Conservation (phyloP, 305 asterid genomes). For the Withania somnifera region DNA sequence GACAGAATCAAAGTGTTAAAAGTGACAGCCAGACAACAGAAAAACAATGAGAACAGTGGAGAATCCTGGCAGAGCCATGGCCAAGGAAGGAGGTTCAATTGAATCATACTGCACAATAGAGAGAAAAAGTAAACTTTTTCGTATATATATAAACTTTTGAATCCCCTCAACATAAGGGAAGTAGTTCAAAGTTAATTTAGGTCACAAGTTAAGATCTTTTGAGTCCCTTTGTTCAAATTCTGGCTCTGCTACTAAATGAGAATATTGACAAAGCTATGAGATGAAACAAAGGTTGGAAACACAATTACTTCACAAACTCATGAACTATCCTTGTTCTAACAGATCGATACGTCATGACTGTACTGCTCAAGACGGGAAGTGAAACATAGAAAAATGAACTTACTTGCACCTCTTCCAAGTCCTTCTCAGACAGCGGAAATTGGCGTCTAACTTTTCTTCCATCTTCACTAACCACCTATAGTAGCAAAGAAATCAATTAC, state of each 20-base stretch:
- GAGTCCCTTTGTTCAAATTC: neutral
- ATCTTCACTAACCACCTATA: slow-evolving; percentile 86
- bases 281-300: neutral
- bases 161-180: neutral
- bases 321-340: neutral
- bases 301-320: neutral
- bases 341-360: neutral
- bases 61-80: neutral
- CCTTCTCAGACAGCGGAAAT: slow-evolving; percentile 51
- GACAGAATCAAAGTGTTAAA: neutral
- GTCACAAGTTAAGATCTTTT: neutral
- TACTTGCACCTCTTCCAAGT: slow-evolving; percentile 88
- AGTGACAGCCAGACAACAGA: neutral
- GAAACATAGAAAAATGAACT: slow-evolving; percentile 5
- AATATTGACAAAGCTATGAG: neutral
- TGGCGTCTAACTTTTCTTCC: slow-evolving; percentile 71
- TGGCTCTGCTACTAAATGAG: neutral
- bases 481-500: slow-evolving; percentile 1
- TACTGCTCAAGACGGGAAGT: neutral
- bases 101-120: neutral
- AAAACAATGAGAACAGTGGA: neutral
- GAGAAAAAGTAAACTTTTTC: neutral
- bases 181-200: neutral
- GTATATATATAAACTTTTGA: neutral
- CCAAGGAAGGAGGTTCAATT: neutral